Base-by-base conservation (phyloP, 148 eudicot genomes). In the Persicaria maculosa region DNA sequence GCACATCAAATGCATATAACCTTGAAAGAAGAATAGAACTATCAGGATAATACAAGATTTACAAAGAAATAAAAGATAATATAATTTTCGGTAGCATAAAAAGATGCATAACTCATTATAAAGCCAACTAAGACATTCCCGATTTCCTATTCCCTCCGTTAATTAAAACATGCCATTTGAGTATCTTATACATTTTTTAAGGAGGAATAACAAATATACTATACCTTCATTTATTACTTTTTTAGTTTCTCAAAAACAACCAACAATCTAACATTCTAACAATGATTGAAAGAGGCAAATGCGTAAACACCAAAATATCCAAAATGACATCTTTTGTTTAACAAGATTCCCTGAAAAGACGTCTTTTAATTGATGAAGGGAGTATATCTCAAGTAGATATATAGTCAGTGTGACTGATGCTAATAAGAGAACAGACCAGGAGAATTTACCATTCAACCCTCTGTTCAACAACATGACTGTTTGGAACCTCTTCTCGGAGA, bases 1-100 rank as follows among this genome's bases (percentile, higher is more conserved):
- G 99, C 71, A 95, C 97, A 82, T 95, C 97, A 87, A 92, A 95
- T 50, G 99, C 93, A 86, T 95, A 95, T 79, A 95, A 75, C 99
- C 99, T 95, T 81, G 87, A 90, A 48, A 59, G 78, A 57, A 43
- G 55, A 77, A 53, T 45, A 61, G 17, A 46, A 64, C 10, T 43
- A 44, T 77, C 74, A 75, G 44, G 50, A 76, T 72, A 76, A 71
- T 45, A 43, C 71, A 9, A 44, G 6, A 71, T 7, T 2, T 4
- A 71, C 31, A 9, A 19, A 5, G 6, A 43, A 53, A 55, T n/a
- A 74, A 74, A 36, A 40, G 46, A 55, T 44, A 74, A 25, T 3
- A 58, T 20, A 19, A 19, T 20, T 58, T 19, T 10, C 31, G 7
- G 9, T 20, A 17, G 36, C 64, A 65, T 17, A 40, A 40, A 14